Base-by-base conservation (phyloP, 306 rosid species). In the Dalbergia cochinchinensis region DNA sequence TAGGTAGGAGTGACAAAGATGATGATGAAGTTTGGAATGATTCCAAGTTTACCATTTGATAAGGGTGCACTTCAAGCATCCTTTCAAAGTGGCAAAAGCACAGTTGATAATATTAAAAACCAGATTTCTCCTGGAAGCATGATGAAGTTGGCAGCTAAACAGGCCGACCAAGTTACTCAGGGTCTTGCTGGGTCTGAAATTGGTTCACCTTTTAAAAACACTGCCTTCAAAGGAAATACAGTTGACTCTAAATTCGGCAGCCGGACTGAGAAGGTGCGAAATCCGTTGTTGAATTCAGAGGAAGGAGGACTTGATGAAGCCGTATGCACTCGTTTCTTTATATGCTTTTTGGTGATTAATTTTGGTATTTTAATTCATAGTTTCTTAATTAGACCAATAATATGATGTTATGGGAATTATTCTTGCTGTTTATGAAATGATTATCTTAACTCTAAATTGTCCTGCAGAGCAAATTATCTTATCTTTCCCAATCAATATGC, bases 231-330 rank as follows among this genome's bases (percentile, higher is more conserved):
- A 69, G 83, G 76, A 71, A 50, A 78, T 77, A 54, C 85, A 69
- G 71, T 26, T 74, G 93, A 85, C 72, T 5, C 91, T 69, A 35
- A 86, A 53, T 84, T 57, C 77, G 88, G 90, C 50, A 90, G 86
- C 87, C 91, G 89, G 67, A 90, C 96, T 2, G 99, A 93, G 84
- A 86, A 89, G 82, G 98, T 91, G 71, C 96, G 88, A 78, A 89
- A 83, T 88, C 97, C 98, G 76, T 55, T 88, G 80, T 63, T 95
- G 86, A 90, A 91, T 65, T 94, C 89, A 79, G 92, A 85, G 81
- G 88, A 64, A 54, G 83, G 84, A 7, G 91, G 76, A 62, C 62
- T 44, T 37, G 82, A 76, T 48, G 87, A 85, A 76, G 82, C 80
- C 86, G 99, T 95, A 91, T 20, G 92, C 61, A 48, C 15, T 71